phyloP scores from a whole-genome alignment of 352 stramenopile genomes.

The Phytophthora meadii region DNA sequence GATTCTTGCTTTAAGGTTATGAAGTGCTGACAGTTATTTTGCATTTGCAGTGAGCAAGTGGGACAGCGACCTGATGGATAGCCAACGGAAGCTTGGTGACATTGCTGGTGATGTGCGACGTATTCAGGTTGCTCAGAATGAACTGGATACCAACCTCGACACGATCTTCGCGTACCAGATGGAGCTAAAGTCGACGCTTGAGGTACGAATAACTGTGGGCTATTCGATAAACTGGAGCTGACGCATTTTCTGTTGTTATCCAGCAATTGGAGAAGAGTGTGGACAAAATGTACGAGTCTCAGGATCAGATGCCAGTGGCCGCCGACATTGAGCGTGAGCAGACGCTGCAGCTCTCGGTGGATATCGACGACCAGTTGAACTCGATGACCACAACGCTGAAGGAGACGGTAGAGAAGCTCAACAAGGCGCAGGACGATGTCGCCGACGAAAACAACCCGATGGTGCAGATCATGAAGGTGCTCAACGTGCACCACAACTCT shows the following conservation, averaged over 20 bases:
- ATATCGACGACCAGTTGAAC: constrained; percentile 89
- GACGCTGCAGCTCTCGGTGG: constrained; percentile 85
- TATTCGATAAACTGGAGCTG: background rate
- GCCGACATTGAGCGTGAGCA: constrained; percentile 89
- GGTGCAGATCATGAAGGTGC: constrained; percentile 90
- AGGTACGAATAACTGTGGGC: constrained; percentile 43
- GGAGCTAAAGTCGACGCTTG: constrained; percentile 88
- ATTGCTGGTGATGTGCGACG: constrained; percentile 83
- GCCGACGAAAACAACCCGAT: constrained; percentile 80
- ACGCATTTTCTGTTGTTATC: constrained; percentile 8
- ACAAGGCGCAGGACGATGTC: constrained; percentile 79
- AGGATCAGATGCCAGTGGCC: constrained; percentile 85
- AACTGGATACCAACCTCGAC: constrained; percentile 87
- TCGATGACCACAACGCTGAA: constrained; percentile 89
- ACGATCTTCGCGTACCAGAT: constrained; percentile 91
- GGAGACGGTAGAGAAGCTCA: constrained; percentile 88
- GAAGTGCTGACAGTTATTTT: background rate
- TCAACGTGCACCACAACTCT: constrained; percentile 91
- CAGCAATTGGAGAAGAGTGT: constrained; percentile 90
- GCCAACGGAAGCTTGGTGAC: constrained; percentile 85
- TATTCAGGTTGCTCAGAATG: constrained; percentile 88
- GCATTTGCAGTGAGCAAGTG: constrained; percentile 74
- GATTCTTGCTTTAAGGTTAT: background rate
- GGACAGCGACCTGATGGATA: constrained; percentile 88
- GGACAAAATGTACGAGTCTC: constrained; percentile 90